These are phyloP conservation scores for Plasmodium knowlesi DNA, from an alignment of 169 alveolate species.

Conservation along the genomic window DNA sequence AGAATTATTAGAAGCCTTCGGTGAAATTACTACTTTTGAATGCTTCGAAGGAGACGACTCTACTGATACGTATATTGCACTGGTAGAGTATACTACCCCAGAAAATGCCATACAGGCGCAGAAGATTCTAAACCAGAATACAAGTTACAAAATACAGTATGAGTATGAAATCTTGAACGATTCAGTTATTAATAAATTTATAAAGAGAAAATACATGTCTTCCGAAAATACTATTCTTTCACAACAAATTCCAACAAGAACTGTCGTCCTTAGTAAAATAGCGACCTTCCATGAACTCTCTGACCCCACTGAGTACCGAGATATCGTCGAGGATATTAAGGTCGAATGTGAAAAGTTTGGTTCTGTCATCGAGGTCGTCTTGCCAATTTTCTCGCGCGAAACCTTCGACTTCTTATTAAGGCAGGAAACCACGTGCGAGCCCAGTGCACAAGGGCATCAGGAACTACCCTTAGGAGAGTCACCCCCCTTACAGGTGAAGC, in stretches of 20 bases:
- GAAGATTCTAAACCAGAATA: constrained; percentile 79
- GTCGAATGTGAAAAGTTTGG: constrained; percentile 86
- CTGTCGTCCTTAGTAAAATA: constrained; percentile 82
- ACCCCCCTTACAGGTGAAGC: background rate
- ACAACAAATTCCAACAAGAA: constrained; percentile 81
- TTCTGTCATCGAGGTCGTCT: constrained; percentile 81
- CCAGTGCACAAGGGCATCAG: background rate
- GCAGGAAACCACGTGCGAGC: background rate
- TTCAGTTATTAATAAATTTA: constrained; percentile 70
- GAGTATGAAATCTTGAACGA: constrained; percentile 80
- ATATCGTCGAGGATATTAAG: constrained; percentile 85
- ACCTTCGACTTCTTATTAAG: constrained; percentile 11
- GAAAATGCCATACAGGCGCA: constrained; percentile 81
- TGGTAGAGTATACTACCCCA: constrained; percentile 76
- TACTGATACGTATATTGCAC: constrained; percentile 63
- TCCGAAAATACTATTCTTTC: constrained; percentile 67
- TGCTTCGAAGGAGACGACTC: constrained; percentile 54
- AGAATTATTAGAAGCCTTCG: constrained; percentile 56
- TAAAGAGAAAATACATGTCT: constrained; percentile 69
- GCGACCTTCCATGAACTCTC: constrained; percentile 86
- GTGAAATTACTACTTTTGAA: constrained; percentile 18
- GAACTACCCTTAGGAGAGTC: background rate
- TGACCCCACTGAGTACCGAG: constrained; percentile 86
- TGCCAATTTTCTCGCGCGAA: constrained; percentile 84
- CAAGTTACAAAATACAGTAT: constrained; percentile 77